Percentiles rank a stretch among this genome's conserved stretches.
These are phyloP conservation scores for Eragrostis nindensis DNA, from an alignment of 176 grass and related monocot species.

Conservation along the genomic window DNA sequence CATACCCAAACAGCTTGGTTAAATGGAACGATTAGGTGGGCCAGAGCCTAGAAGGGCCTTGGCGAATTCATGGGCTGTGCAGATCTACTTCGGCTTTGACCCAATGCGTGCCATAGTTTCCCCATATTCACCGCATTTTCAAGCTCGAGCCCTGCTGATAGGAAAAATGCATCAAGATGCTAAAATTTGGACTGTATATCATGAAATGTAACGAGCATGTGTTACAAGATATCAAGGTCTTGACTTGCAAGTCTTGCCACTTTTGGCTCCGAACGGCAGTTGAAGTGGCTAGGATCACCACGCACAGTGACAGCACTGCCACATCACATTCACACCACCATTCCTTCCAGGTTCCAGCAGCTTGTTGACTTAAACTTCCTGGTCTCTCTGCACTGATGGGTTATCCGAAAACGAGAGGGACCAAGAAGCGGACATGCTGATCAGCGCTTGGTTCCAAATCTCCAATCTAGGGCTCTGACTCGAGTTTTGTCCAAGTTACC, in stretches of 20 bases:
- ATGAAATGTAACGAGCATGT: no score
- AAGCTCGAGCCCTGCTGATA: no score
- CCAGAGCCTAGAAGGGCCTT: no score
- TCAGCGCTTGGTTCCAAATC: slow-evolving; percentile 3
- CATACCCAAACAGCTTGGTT: no score
- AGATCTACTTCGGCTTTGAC: no score
- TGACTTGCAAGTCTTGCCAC: not conserved
- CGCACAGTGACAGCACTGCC: not conserved
- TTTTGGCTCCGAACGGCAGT: not conserved
- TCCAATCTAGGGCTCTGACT: slow-evolving; percentile 21
- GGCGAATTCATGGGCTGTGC: no score
- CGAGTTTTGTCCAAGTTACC: not conserved
- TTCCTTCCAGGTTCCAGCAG: not conserved
- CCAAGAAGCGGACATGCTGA: no score
- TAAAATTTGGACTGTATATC: not conserved
- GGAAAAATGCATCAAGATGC: not conserved
- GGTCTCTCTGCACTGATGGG: not conserved
- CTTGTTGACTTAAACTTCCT: not conserved
- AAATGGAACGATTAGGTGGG: no score
- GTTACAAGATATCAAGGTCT: not conserved
- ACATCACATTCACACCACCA: not conserved
- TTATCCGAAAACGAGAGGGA: not conserved
- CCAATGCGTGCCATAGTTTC: no score
- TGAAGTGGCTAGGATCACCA: not conserved
- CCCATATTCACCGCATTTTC: no score